Conservation (phyloP, 768 basidiomycete genomes). For the Collybia sordida region DNA sequence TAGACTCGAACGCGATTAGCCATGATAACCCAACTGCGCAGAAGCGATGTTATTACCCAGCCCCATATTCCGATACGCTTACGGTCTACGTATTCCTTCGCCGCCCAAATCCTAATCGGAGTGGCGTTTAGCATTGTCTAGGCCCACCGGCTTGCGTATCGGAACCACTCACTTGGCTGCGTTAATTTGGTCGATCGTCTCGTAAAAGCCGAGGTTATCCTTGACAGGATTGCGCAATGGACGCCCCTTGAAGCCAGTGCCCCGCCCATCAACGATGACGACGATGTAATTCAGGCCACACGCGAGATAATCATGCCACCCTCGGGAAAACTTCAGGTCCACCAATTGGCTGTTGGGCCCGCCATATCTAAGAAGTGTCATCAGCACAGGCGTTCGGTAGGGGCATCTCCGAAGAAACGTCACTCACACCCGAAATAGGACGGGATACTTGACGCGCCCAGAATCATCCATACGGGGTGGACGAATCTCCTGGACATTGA, state of each 20-base stretch:
- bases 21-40: not conserved
- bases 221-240: constrained; percentile 85
- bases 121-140: constrained; percentile 1
- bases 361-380: constrained; percentile 62
- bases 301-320: constrained; percentile 88
- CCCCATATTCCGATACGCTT: constrained; percentile 95
- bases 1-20: constrained; percentile 25
- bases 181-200: constrained; percentile 86
- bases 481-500: constrained; percentile 89
- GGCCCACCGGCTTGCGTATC: not conserved
- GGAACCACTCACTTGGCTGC: constrained; percentile 68
- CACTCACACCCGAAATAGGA: constrained; percentile 82
- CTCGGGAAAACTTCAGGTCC: constrained; percentile 59
- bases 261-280: constrained; percentile 89
- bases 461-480: constrained; percentile 93
- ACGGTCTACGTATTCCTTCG: constrained; percentile 85
- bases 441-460: constrained; percentile 94
- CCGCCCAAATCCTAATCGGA: constrained; percentile 68
- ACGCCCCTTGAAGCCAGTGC: constrained; percentile 90
- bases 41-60: constrained; percentile 61
- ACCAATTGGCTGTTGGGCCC: constrained; percentile 88
- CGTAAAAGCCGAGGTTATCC: constrained; percentile 84
- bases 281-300: constrained; percentile 81
- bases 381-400: constrained; percentile 9
- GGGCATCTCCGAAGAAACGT: not conserved